A percentile compares a stretch with the other conserved stretches of the same genome.
Evolutionary conservation across 495 filamentous ascomycete species (phyloP).

Genomic region (Podospora australis): DNA sequence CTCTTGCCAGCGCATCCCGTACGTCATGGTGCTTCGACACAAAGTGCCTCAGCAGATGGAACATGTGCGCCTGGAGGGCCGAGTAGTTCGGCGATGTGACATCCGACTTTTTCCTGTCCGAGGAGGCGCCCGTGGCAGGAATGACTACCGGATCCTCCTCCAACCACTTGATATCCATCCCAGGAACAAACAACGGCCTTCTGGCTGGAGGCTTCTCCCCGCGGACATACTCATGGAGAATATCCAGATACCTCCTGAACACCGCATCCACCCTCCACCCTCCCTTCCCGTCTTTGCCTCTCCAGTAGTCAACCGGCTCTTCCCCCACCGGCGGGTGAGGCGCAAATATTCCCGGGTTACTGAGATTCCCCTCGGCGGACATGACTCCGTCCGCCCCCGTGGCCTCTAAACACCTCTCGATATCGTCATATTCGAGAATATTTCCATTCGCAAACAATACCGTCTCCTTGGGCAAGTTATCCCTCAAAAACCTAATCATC

Average conservation of each 20-base stretch:
- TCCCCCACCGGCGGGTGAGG: constrained; percentile 54
- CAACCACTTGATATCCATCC: constrained; percentile 45
- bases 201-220: constrained; percentile 54
- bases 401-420: constrained; percentile 69
- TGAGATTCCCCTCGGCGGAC: constrained; percentile 90
- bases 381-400: constrained; percentile 92
- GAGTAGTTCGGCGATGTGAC: constrained; percentile 53
- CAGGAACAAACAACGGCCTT: constrained; percentile 67
- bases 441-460: constrained; percentile 98
- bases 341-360: constrained; percentile 82
- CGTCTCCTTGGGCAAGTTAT: constrained; percentile 75
- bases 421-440: constrained; percentile 73
- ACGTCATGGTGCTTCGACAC: constrained; percentile 71
- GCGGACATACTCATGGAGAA: constrained; percentile 71
- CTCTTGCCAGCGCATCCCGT: constrained; percentile 68
- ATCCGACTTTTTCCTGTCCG: constrained; percentile 35
- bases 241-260: constrained; percentile 81
- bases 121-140: constrained; percentile 34
- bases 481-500: constrained; percentile 71
- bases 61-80: constrained; percentile 88
- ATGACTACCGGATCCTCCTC: constrained; percentile 30
- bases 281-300: constrained; percentile 68
- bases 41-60: constrained; percentile 81
- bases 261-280: constrained; percentile 88
- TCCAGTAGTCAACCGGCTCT: constrained; percentile 76